Percentiles rank a stretch among this genome's conserved stretches.
These are phyloP conservation scores for Huntiella savannae DNA, from an alignment of 2,329 filamentous ascomycete species.

Conservation along the genomic window DNA sequence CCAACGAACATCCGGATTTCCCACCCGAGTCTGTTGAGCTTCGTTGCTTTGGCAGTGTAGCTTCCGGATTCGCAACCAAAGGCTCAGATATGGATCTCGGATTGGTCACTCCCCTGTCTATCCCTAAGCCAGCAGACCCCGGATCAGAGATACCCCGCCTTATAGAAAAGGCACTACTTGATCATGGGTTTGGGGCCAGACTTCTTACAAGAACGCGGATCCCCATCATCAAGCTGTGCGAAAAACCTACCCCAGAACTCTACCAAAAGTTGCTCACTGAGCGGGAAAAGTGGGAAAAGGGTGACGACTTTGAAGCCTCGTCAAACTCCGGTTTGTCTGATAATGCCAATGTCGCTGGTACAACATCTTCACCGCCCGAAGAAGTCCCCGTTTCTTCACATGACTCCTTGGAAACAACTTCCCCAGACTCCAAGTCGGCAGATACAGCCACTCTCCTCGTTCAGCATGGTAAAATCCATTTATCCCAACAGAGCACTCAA, in stretches of 20 bases:
- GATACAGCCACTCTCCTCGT: slow-evolving; percentile 1
- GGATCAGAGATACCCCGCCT: slow-evolving; percentile 50
- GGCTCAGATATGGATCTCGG: slow-evolving; percentile 84
- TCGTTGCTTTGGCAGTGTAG: slow-evolving; percentile 64
- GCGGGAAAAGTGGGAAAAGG: slow-evolving; percentile 52
- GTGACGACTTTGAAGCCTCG: slow-evolving; percentile 15
- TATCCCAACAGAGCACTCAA: slow-evolving; percentile 7
- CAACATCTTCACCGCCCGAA: not conserved
- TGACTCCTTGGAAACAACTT: not conserved
- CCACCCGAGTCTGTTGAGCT: slow-evolving; percentile 40
- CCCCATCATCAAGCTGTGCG: slow-evolving; percentile 74
- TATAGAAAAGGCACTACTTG: slow-evolving; percentile 55
- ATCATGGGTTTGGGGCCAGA: slow-evolving; percentile 54
- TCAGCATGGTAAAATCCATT: slow-evolving; percentile 4
- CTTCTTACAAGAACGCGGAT: slow-evolving; percentile 63
- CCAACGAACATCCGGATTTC: slow-evolving; percentile 25
- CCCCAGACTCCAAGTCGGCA: not conserved
- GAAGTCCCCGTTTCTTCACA: not conserved
- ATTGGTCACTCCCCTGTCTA: slow-evolving; percentile 46
- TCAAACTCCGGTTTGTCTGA: not conserved
- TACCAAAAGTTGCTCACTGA: slow-evolving; percentile 42
- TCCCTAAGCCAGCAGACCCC: slow-evolving; percentile 30
- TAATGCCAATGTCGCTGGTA: not conserved
- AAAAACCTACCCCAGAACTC: slow-evolving; percentile 44
- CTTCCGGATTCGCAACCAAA: slow-evolving; percentile 70